phyloP scores from a whole-genome alignment of 2,329 filamentous ascomycete species.

The Didymella arachidicola region DNA sequence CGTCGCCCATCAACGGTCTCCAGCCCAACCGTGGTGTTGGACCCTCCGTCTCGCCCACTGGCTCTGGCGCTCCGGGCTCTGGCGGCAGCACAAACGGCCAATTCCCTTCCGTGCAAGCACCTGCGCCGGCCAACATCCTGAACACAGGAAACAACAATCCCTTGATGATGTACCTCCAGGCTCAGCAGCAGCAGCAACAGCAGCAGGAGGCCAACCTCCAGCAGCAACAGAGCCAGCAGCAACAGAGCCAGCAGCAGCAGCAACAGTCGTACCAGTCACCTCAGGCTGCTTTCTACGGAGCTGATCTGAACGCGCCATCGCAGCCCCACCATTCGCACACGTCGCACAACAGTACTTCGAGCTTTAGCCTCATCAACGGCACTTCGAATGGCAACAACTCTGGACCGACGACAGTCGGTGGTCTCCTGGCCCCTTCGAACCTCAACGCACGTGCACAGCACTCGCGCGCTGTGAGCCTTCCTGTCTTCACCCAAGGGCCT shows the following conservation, averaged over 20 bases:
- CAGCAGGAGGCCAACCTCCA: slow-evolving; percentile 50
- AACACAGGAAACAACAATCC: slow-evolving; percentile 85
- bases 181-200: slow-evolving; percentile 60
- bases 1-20: slow-evolving; percentile 65
- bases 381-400: slow-evolving; percentile 50
- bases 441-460: slow-evolving; percentile 66
- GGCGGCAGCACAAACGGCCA: slow-evolving; percentile 63
- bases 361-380: slow-evolving; percentile 59
- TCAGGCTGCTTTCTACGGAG: slow-evolving; percentile 80
- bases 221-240: slow-evolving; percentile 40
- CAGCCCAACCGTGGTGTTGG: slow-evolving; percentile 61
- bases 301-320: slow-evolving; percentile 67
- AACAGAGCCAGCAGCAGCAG: slow-evolving; percentile 35
- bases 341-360: slow-evolving; percentile 62
- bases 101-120: slow-evolving; percentile 66
- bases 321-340: slow-evolving; percentile 67
- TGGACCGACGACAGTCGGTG: slow-evolving; percentile 74
- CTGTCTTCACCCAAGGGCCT: slow-evolving; percentile 70
- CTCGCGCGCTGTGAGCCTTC: slow-evolving; percentile 88
- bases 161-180: slow-evolving; percentile 89
- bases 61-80: slow-evolving; percentile 65
- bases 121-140: slow-evolving; percentile 76
- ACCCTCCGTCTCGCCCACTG: slow-evolving; percentile 67
- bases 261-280: slow-evolving; percentile 69
- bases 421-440: slow-evolving; percentile 76